Conservation (phyloP, 2,329 filamentous ascomycete genomes). For the Juglanconis oblonga region DNA sequence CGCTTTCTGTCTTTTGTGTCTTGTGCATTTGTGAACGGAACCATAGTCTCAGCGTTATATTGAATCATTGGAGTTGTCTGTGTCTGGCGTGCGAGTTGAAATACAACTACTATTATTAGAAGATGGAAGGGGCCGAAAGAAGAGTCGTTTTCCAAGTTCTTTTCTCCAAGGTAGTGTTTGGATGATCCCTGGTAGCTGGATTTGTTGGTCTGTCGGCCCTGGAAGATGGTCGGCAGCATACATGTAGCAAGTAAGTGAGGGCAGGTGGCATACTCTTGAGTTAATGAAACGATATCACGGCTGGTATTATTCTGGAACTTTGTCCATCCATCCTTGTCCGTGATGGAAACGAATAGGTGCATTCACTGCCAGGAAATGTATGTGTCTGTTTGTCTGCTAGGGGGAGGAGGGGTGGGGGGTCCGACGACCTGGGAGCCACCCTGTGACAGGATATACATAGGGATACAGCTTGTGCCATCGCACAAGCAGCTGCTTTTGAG, state of each 20-base stretch:
- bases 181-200: neutral
- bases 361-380: too few relatives aligned
- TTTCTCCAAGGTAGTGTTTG: neutral
- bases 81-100: slow-evolving; percentile 17
- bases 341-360: too few relatives aligned
- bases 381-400: too few relatives aligned
- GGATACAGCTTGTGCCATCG: too few relatives aligned
- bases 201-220: slow-evolving; percentile 2
- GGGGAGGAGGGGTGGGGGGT: too few relatives aligned
- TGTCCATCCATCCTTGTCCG: too few relatives aligned
- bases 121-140: neutral
- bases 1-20: slow-evolving; percentile 3
- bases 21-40: slow-evolving; percentile 12
- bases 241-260: neutral
- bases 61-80: slow-evolving; percentile 15
- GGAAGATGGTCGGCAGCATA: slow-evolving; percentile 3
- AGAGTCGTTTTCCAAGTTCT: neutral
- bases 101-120: neutral
- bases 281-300: slow-evolving; percentile 18
- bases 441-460: too few relatives aligned
- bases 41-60: neutral
- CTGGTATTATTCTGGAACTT: neutral
- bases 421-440: too few relatives aligned
- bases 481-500: too few relatives aligned
- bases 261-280: neutral